phyloP scores from a whole-genome alignment of 2,329 filamentous ascomycete genomes.

The Orbilia javanica region DNA sequence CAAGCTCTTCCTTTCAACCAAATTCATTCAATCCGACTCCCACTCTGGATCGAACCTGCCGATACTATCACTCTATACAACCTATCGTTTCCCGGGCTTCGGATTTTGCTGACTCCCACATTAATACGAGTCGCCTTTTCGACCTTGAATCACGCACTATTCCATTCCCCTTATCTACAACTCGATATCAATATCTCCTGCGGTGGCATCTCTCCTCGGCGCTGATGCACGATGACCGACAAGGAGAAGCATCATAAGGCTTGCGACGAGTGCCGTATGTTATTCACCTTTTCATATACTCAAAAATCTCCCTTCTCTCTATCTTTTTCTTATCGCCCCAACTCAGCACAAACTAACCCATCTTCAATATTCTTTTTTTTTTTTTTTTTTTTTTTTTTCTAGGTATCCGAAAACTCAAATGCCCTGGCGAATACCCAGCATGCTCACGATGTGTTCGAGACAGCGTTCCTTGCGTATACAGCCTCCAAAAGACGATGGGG shows the following conservation, averaged over 20 bases:
- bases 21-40: background rate
- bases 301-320: background rate
- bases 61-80: background rate
- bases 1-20: constrained; percentile 19
- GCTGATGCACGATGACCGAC: constrained; percentile 50
- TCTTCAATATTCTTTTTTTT: constrained; percentile 12
- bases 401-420: constrained; percentile 76
- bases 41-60: background rate
- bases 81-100: background rate
- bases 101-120: background rate
- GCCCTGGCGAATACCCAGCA: constrained; percentile 73
- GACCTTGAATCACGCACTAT: background rate
- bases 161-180: background rate
- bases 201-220: constrained; percentile 11
- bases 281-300: background rate
- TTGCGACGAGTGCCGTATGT: constrained; percentile 77
- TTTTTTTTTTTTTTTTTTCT: constrained; percentile 23
- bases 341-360: constrained; percentile 10
- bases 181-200: background rate
- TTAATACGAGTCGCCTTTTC: background rate
- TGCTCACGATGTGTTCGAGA: constrained; percentile 73
- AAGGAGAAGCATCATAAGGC: constrained; percentile 71
- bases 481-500: constrained; percentile 76
- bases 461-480: constrained; percentile 73
- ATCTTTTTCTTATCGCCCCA: background rate